phyloP scores from a whole-genome alignment of 345 rosid species.

The Syzygium aromaticum region DNA sequence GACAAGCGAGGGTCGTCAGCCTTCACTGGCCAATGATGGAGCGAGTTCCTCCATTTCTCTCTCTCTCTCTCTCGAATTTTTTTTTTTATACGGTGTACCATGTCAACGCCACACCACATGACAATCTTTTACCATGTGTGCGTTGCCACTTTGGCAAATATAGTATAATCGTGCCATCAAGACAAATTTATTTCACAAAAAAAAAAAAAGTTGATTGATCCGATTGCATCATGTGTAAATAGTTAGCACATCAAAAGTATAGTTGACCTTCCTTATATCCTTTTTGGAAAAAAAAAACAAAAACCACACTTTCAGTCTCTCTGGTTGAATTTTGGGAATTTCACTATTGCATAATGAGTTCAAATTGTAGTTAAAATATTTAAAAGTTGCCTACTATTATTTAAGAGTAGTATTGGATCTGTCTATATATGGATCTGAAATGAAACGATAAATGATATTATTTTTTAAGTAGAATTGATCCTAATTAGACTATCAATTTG shows the following conservation, averaged over 20 bases:
- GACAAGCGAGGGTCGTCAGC: too few relatives aligned
- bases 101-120: too few relatives aligned
- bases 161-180: background rate
- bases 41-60: too few relatives aligned
- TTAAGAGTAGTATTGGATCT: background rate
- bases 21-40: too few relatives aligned
- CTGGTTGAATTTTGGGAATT: background rate
- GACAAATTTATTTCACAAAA: background rate
- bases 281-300: too few relatives aligned
- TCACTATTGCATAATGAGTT: too few relatives aligned
- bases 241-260: background rate
- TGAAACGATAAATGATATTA: background rate
- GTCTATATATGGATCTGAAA: background rate
- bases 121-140: too few relatives aligned
- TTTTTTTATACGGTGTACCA: too few relatives aligned
- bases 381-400: background rate
- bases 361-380: too few relatives aligned
- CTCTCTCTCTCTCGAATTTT: too few relatives aligned
- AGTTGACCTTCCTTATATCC: background rate
- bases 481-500: background rate
- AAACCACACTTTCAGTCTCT: background rate
- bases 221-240: background rate
- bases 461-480: background rate
- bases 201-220: background rate
- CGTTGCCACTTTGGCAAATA: background rate